Percentiles rank a stretch among this genome's conserved stretches.
phyloP scores from a whole-genome alignment of 495 filamentous ascomycete species.

The Xylaria longipes region DNA sequence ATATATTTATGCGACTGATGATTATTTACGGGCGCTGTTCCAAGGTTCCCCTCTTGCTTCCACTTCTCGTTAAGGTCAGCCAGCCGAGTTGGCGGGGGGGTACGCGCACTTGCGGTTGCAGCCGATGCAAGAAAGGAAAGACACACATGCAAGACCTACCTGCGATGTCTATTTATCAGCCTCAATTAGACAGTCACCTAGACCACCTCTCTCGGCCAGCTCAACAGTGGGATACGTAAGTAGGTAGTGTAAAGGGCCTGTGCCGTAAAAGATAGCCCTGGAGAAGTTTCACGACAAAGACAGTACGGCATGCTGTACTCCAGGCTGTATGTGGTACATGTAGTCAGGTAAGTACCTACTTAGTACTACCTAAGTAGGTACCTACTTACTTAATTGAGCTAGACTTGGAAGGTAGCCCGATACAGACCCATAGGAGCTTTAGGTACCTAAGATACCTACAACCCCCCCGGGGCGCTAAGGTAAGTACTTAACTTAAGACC shows the following conservation, averaged over 20 bases:
- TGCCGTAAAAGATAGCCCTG: neutral
- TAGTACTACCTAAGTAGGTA: neutral
- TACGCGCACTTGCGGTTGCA: neutral
- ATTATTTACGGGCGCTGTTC: neutral
- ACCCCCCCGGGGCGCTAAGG: too few species aligned
- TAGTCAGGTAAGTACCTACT: neutral
- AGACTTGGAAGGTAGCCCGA: too few species aligned
- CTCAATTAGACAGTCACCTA: neutral
- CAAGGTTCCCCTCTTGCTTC: neutral
- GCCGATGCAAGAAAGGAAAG: neutral
- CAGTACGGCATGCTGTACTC: neutral
- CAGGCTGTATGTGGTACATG: neutral
- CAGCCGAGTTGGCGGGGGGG: neutral
- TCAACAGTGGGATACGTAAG: neutral
- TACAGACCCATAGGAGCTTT: too few species aligned
- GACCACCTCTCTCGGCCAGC: neutral
- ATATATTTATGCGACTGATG: neutral
- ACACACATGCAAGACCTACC: neutral
- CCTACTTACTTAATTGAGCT: neutral
- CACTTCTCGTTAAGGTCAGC: neutral
- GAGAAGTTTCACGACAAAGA: neutral
- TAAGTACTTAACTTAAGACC: too few species aligned
- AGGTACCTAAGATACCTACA: too few species aligned
- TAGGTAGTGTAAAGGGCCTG: neutral
- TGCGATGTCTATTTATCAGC: neutral